Percentiles rank a stretch among this genome's conserved stretches.
Evolutionary conservation across 345 rosid genomes (phyloP).

Genomic region (Balakata baccata): DNA sequence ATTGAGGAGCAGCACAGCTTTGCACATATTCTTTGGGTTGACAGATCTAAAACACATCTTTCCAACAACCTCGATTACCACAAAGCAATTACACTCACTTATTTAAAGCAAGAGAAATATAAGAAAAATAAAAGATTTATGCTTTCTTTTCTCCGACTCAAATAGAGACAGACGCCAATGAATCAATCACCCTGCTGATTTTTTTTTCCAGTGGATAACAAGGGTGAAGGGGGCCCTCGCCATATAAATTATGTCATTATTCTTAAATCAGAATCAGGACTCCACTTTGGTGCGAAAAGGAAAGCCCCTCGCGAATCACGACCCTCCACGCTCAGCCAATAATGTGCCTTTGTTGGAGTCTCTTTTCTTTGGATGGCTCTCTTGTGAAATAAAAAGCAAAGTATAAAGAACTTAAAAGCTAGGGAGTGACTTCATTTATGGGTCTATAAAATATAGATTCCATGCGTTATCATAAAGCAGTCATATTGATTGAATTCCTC

Average conservation of each 20-base stretch:
- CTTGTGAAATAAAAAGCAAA: slow-evolving; percentile 22
- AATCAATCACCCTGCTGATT: slow-evolving; percentile 24
- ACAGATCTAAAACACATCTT: no score
- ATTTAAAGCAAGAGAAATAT: slow-evolving; percentile 6
- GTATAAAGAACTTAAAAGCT: slow-evolving; percentile 41
- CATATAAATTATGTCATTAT: slow-evolving; percentile 29
- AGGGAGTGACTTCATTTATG: slow-evolving; percentile 39
- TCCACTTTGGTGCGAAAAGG: slow-evolving; percentile 45
- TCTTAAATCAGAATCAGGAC: slow-evolving; percentile 48
- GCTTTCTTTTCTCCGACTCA: slow-evolving; percentile 33
- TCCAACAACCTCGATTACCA: no score
- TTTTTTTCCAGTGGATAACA: slow-evolving; percentile 15
- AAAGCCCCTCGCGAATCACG: slow-evolving; percentile 34
- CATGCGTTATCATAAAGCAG: slow-evolving; percentile 54
- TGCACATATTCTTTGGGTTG: no score
- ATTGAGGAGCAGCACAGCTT: no score
- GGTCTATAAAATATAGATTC: slow-evolving; percentile 38
- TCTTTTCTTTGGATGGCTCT: slow-evolving; percentile 24
- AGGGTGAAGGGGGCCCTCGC: slow-evolving; percentile 26
- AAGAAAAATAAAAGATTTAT: slow-evolving; percentile 15
- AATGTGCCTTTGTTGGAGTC: slow-evolving; percentile 8
- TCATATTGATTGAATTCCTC: slow-evolving; percentile 20
- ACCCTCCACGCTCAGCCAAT: slow-evolving; percentile 23
- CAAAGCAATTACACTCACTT: slow-evolving; percentile 10
- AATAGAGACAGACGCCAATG: slow-evolving; percentile 43